Evolutionary conservation across 2,329 filamentous ascomycete genomes (phyloP), one percentile per base, ranked within the genome.

Genomic region (Falciphora oryzae): DNA sequence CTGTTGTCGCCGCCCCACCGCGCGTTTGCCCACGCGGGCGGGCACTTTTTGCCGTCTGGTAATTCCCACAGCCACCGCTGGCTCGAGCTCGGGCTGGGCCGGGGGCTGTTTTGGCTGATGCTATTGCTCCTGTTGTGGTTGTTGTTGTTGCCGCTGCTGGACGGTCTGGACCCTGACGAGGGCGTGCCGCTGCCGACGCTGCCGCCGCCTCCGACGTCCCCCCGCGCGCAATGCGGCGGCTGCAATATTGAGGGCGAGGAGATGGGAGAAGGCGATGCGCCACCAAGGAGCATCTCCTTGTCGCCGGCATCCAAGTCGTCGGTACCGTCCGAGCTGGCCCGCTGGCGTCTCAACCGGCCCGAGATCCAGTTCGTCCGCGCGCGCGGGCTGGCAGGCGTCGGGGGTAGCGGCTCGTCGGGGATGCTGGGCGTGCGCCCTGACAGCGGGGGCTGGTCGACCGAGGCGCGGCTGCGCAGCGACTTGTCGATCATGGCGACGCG

Each of bases 381-480:
- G 44, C 38, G 28, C 6, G 61, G 44, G 22, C 44, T 53, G 44
- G 44, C 44, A 7, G 44, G 44, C 16, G 61, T 14, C 27, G 61
- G 61, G 38, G 61, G 61, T 27, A n/a, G 50, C 27, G 60, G 60
- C 44, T n/a, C 44, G 6, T 53, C 44, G 10, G 60, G 60, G 32
- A 50, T 25, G 60, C 60, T 44, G 8, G 60, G 60, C 1, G 60
- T 25, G 32, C 50, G 25, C 3, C 53, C 60, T 29, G 60, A 27
- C 5, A 61, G 60, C 3, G 27, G 14, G 5, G 60, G 60, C 28
- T 27, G 60, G 35, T 61, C 60, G 56, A 63, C 53, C 16, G 69
- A 72, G 13, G 63, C 64, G n/a, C 67, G 67, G 63, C 67, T 68
- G 63, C 70, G 67, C 6, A 69, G 67, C 8, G 68, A 68, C 62